Evolutionary conservation across 2,329 filamentous ascomycete species (phyloP), one percentile per base, ranked within the genome.

Genomic region (Phialemoniopsis sp.): DNA sequence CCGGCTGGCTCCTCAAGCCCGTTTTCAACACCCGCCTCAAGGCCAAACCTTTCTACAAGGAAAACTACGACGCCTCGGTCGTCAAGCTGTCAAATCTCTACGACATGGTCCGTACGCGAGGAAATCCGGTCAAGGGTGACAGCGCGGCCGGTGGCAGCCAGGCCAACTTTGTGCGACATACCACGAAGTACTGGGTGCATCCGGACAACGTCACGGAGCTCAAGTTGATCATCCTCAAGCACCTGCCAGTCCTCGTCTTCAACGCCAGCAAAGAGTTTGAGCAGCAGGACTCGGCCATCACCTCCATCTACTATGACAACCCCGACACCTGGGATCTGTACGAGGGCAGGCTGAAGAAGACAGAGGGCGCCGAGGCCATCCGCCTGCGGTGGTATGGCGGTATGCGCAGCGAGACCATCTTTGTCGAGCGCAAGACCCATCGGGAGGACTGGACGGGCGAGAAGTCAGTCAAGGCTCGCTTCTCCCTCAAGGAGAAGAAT

Each of bases 181-280:
- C 93, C 1, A 98, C 93, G 26, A 98, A 98, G 65, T 98, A 98
- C 70, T 98, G 93, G 93, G 93, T 98, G 34, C 93, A 98, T 57
- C 88, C 87, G 3, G 93, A 97, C 64, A 98, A 98, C 57, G 93
- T 98, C 52, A 97, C 93, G 5, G 93, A 98, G 67, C 67, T 98
- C 46, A 98, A 98, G 71, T 82, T 98, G 62, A 91, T 98, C 57
- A 90, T 98, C 57, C 73, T 98, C 38, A 97, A 98, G 72, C 93
- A 98, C 69, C 73, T 98, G 46, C 93, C 93, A 1, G 93, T 98
- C 8, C 75, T 98, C 13, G 93, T 98, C 10, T 98, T 97, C 74
- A 98, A 97, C 59, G 77, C 91, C 13, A 94, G 84, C 70, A 98
- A 98, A 63, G 91, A 97, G 54, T 98, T 97, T 50, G 89, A 95